These are phyloP conservation scores for Penstemon eatonii DNA, from an alignment of 257 asterid species.

Conservation along the genomic window DNA sequence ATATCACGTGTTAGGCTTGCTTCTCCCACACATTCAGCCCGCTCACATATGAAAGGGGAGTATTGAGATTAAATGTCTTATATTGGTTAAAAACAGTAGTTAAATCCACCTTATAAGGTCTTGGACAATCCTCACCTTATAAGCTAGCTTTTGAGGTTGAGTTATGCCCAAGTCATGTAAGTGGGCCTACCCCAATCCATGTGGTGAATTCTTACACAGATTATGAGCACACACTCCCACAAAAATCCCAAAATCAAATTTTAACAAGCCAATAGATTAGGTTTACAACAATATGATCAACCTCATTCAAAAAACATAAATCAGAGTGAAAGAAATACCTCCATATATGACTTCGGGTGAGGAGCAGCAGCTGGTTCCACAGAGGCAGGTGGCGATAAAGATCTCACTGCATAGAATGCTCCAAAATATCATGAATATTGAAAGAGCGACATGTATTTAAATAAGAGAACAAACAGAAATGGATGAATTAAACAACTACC, in stretches of 20 bases:
- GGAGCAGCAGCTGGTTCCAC: constrained; percentile 70
- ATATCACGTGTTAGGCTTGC: too few species aligned
- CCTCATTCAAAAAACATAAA: neutral
- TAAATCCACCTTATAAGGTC: too few species aligned
- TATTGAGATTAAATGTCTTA: too few species aligned
- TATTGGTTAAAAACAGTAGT: too few species aligned
- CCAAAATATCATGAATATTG: constrained; percentile 19
- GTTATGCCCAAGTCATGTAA: too few species aligned
- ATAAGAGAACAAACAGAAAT: constrained; percentile 6
- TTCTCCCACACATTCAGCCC: too few species aligned
- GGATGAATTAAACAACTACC: constrained; percentile 46
- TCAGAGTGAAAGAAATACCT: constrained; percentile 47
- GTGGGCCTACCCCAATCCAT: too few species aligned
- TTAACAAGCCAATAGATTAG: neutral
- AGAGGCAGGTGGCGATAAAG: constrained; percentile 67
- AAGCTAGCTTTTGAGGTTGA: too few species aligned
- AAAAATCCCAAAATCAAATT: neutral
- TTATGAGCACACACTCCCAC: neutral
- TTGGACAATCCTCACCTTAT: too few species aligned
- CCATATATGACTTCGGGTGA: constrained; percentile 85
- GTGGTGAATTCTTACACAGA: neutral
- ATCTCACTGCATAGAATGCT: constrained; percentile 55
- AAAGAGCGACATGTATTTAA: constrained; percentile 1
- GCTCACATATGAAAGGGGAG: too few species aligned
- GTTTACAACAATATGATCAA: neutral